These are phyloP conservation scores for Cutaneotrichosporon cutaneum DNA, from an alignment of 1,284 basidiomycete species.

Conservation along the genomic window DNA sequence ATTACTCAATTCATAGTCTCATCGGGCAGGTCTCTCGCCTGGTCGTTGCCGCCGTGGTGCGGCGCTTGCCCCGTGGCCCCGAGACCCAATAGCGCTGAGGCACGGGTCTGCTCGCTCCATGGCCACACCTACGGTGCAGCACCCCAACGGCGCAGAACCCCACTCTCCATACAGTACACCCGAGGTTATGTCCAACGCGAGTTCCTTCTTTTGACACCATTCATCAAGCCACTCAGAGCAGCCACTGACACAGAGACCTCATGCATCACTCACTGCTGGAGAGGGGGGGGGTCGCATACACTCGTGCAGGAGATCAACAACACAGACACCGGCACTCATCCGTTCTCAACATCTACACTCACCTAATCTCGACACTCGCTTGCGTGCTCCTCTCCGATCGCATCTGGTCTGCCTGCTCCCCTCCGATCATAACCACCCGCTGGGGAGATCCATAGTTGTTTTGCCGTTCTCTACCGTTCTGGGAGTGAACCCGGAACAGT, in stretches of 20 bases:
- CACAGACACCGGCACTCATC: neutral
- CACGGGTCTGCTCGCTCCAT: neutral
- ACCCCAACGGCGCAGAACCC: neutral
- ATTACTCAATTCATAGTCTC: too few species aligned
- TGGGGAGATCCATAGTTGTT: neutral
- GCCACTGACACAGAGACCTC: neutral
- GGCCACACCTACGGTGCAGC: neutral
- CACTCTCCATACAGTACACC: too few species aligned
- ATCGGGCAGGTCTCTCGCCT: neutral
- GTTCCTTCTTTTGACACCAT: neutral
- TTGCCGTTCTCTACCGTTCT: too few species aligned
- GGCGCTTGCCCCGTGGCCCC: neutral
- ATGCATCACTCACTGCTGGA: too few species aligned
- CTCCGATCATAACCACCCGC: too few species aligned
- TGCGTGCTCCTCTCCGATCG: neutral
- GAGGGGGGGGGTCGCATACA: neutral
- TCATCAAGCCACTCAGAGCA: neutral
- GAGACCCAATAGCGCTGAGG: neutral
- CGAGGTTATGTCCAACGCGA: neutral
- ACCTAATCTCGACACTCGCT: neutral
- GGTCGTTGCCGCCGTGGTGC: too few species aligned
- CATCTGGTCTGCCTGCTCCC: too few species aligned
- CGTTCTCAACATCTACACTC: neutral
- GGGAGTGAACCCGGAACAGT: too few species aligned
- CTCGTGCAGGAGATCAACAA: neutral